Percentiles rank a stretch among this genome's conserved stretches.
Evolutionary conservation across 1,139 yeast genomes (phyloP).

Genomic region (Eremothecium sinecaudum): DNA sequence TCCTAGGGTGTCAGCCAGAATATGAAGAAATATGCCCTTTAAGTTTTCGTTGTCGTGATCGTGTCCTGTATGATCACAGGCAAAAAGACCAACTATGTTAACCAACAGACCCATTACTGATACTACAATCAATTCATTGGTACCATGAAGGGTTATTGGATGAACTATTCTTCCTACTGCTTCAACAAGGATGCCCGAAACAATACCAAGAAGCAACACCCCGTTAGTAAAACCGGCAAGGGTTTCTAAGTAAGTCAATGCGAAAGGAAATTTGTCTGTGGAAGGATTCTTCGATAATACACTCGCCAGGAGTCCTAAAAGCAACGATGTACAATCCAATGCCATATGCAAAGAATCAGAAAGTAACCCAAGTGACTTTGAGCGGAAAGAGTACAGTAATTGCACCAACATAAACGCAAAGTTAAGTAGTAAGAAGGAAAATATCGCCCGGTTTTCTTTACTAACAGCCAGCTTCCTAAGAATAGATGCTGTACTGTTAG

Average conservation of each 20-base stretch:
- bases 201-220: slow-evolving; percentile 74
- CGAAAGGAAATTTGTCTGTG: slow-evolving; percentile 73
- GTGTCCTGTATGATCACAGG: slow-evolving; percentile 65
- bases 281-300: slow-evolving; percentile 50
- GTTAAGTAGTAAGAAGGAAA: slow-evolving; percentile 75
- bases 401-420: slow-evolving; percentile 92
- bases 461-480: slow-evolving; percentile 43
- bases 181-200: slow-evolving; percentile 79
- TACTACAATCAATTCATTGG: slow-evolving; percentile 79
- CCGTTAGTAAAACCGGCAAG: slow-evolving; percentile 95
- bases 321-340: slow-evolving; percentile 80
- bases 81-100: slow-evolving; percentile 85
- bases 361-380: slow-evolving; percentile 81
- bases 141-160: slow-evolving; percentile 70
- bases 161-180: slow-evolving; percentile 70
- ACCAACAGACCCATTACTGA: slow-evolving; percentile 78
- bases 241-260: slow-evolving; percentile 75
- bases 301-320: slow-evolving; percentile 85
- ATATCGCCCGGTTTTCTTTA: slow-evolving; percentile 78
- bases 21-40: slow-evolving; percentile 89
- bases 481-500: slow-evolving; percentile 10
- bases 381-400: slow-evolving; percentile 78
- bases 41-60: slow-evolving; percentile 63
- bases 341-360: slow-evolving; percentile 97
- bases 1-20: slow-evolving; percentile 90